Conservation (phyloP, 345 rosid species). For the Carallia brachiata region DNA sequence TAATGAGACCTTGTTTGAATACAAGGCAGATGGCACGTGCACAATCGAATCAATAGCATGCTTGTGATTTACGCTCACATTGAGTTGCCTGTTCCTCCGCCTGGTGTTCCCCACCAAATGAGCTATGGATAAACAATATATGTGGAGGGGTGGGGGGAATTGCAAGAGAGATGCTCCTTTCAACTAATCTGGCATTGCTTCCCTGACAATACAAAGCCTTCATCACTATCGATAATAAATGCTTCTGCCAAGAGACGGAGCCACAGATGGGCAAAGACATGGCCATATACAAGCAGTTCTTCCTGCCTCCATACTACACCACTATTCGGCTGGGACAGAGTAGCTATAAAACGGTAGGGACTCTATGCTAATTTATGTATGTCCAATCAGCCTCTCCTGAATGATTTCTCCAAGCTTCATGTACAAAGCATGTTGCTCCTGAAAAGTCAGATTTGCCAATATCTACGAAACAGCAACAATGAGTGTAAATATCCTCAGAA, state of each 20-base stretch:
- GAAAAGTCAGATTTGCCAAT: too few relatives aligned
- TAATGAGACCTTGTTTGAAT: too few relatives aligned
- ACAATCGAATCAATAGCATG: too few relatives aligned
- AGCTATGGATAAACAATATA: neutral
- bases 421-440: conserved; percentile 60
- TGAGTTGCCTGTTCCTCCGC: neutral
- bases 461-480: too few relatives aligned
- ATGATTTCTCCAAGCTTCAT: conserved; percentile 65
- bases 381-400: conserved; percentile 37
- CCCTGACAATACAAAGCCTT: conserved; percentile 1
- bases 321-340: neutral
- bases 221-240: conserved; percentile 3
- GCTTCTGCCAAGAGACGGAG: neutral
- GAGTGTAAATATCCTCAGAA: too few relatives aligned
- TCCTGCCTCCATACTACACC: conserved; percentile 4
- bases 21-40: too few relatives aligned
- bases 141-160: neutral
- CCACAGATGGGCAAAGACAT: neutral
- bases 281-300: conserved; percentile 7
- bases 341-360: neutral
- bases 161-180: neutral
- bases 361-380: conserved; percentile 2
- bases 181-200: conserved; percentile 2
- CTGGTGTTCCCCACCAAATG: neutral
- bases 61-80: neutral